These are phyloP conservation scores for Malania oleifera DNA, from an alignment of 164 flowering plant genomes.

Conservation along the genomic window DNA sequence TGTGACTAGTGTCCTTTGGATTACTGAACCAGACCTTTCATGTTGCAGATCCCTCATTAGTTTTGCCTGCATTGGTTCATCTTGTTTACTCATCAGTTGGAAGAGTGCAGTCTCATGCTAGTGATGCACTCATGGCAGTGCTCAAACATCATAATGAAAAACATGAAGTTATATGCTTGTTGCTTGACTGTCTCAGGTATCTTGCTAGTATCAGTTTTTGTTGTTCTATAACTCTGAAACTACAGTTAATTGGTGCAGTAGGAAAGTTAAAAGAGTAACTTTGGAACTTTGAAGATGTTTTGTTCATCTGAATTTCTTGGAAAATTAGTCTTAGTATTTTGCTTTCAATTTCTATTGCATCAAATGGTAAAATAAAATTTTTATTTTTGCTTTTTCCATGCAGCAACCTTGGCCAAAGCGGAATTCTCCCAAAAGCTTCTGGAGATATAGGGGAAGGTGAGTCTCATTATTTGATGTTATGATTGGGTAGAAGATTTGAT, in stretches of 20 bases:
- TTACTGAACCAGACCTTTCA: constrained; percentile 6
- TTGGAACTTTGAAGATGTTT: neutral
- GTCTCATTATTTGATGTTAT: constrained; percentile 1
- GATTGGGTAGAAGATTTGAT: neutral
- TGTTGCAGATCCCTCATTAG: constrained; percentile 63
- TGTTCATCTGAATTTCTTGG: neutral
- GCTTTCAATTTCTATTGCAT: neutral
- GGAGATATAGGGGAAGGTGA: constrained; percentile 32
- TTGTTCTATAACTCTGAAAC: neutral
- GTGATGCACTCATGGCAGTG: constrained; percentile 39
- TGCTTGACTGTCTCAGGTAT: constrained; percentile 75
- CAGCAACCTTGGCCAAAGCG: constrained; percentile 41
- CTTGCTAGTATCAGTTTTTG: neutral
- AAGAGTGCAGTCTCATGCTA: constrained; percentile 31
- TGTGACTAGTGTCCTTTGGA: neutral
- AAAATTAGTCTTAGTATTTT: neutral
- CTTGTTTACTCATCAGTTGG: constrained; percentile 36
- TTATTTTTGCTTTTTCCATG: constrained; percentile 2
- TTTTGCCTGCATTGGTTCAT: constrained; percentile 51
- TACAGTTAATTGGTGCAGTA: neutral
- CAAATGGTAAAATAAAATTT: neutral
- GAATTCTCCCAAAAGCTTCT: constrained; percentile 22
- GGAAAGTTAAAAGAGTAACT: neutral
- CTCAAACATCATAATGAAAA: constrained; percentile 50
- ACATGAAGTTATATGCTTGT: constrained; percentile 46